Conservation (phyloP, 2,329 filamentous ascomycete genomes). For the Helminthosporium solani region DNA sequence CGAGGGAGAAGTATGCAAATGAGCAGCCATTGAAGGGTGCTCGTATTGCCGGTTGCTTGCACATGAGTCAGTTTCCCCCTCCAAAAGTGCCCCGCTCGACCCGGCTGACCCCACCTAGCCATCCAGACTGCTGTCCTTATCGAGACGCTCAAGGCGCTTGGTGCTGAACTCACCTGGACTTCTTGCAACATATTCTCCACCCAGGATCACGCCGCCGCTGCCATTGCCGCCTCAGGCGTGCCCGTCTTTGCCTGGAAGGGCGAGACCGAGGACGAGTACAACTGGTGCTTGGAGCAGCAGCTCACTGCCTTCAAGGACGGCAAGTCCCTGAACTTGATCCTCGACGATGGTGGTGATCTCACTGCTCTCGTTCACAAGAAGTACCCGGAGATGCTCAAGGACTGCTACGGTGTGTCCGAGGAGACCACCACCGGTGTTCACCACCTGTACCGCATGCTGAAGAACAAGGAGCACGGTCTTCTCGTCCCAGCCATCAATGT, state of each 20-base stretch:
- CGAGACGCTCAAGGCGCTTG: constrained; percentile 91
- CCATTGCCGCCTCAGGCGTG: constrained; percentile 89
- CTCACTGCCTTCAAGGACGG: constrained; percentile 93
- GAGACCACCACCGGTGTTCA: constrained; percentile 99
- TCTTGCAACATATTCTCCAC: constrained; percentile 99
- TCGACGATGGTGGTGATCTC: constrained; percentile 97
- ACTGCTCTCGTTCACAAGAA: constrained; percentile 95
- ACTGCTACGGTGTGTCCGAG: constrained; percentile 97
- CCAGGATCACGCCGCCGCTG: constrained; percentile 96
- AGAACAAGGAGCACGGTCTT: constrained; percentile 64
- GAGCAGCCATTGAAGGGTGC: constrained; percentile 95
- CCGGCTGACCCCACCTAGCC: constrained; percentile 50
- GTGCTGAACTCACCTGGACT: constrained; percentile 98
- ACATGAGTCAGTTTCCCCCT: constrained; percentile 71
- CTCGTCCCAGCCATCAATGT: constrained; percentile 96
- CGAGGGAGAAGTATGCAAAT: constrained; percentile 82
- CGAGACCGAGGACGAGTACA: constrained; percentile 99
- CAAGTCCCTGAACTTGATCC: constrained; percentile 97
- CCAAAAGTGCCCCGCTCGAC: constrained; percentile 10
- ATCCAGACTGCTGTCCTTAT: constrained; percentile 99
- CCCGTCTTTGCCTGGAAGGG: constrained; percentile 84
- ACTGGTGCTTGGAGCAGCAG: constrained; percentile 99
- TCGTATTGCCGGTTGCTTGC: constrained; percentile 94
- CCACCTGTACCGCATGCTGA: constrained; percentile 98
- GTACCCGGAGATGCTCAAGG: constrained; percentile 97